Evolutionary conservation across 2,329 filamentous ascomycete genomes (phyloP), one percentile per base, ranked within the genome.

Genomic region (Botryotinia calthae): DNA sequence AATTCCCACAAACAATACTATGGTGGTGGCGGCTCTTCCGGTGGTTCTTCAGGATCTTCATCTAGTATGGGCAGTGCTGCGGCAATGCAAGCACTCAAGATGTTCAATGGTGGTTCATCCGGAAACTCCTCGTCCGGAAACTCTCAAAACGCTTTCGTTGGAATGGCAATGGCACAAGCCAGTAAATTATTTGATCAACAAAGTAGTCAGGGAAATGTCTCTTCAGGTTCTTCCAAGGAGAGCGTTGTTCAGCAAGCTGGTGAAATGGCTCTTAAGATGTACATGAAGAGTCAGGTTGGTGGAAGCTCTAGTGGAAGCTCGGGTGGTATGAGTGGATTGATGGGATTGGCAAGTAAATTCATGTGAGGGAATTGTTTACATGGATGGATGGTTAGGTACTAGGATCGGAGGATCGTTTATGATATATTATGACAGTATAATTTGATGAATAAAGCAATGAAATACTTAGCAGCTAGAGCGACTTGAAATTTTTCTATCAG

Each of bases 261-360:
- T 2, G 91, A 97, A 86, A 91, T 93, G 87, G 95, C 94, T 4
- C 82, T 97, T 78, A 94, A 97, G 87, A 92, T 97, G 89, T 97
- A 95, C 82, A 84, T 97, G 85, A 95, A 97, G 88, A 89, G 87
- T 78, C 87, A 94, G 81, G 87, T 87, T 31, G 82, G 86, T 75
- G 84, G 85, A 51, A 81, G 16, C 34, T 69, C 66, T 31, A 82
- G 86, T 75, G 84, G 85, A 51, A 81, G 16, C 48, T 69, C 66
- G 4, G 82, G 84, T 37, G 79, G 82, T n/a, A 75, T 76, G 22
- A 83, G 84, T 59, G 84, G 84, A 64, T 79, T 84, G 22, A 82
- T 85, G 74, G 86, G 88, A 2, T 78, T 91, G 73, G 89, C 89
- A 14, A 86, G 85, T 80, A 91, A 91, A 82, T 90, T 91, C 80